A percentile compares a stretch with the other conserved stretches of the same genome.
These are phyloP conservation scores for Bassia scoparia DNA, from an alignment of 148 eudicot species.

Conservation along the genomic window DNA sequence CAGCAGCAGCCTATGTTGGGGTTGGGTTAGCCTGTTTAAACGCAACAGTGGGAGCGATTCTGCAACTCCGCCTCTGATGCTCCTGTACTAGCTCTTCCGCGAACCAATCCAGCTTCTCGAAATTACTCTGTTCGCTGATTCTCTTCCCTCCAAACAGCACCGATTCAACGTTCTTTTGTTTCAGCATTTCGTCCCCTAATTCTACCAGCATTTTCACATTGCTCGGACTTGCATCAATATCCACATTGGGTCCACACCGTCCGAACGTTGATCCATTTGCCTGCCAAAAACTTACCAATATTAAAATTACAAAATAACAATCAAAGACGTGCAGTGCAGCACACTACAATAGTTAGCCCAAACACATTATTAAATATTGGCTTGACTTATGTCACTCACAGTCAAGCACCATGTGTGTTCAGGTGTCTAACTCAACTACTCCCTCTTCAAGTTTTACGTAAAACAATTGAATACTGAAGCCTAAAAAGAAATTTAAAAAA, in stretches of 20 bases:
- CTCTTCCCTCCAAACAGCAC: slow-evolving; percentile 81
- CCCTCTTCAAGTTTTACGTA: no score
- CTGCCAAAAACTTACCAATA: slow-evolving; percentile 28
- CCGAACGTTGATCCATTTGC: slow-evolving; percentile 79
- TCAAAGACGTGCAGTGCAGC: no score
- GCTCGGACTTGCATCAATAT: slow-evolving; percentile 69
- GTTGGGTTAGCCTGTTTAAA: slow-evolving; percentile 61
- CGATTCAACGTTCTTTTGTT: slow-evolving; percentile 87
- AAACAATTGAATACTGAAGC: no score
- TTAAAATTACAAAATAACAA: background rate
- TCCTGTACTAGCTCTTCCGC: slow-evolving; percentile 82
- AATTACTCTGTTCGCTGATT: slow-evolving; percentile 68
- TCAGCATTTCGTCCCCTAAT: slow-evolving; percentile 84
- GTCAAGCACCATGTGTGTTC: no score
- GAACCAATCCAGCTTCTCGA: slow-evolving; percentile 89
- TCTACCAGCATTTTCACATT: slow-evolving; percentile 62
- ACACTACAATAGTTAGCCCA: no score
- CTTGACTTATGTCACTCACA: no score
- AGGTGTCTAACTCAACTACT: no score
- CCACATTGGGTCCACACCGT: slow-evolving; percentile 56
- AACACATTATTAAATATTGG: no score
- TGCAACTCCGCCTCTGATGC: slow-evolving; percentile 84
- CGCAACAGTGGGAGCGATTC: slow-evolving; percentile 96
- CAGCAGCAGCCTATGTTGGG: slow-evolving; percentile 27
- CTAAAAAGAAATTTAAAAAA: no score